phyloP scores from a whole-genome alignment of 1,284 basidiomycete species.

The Malassezia psittaci region DNA sequence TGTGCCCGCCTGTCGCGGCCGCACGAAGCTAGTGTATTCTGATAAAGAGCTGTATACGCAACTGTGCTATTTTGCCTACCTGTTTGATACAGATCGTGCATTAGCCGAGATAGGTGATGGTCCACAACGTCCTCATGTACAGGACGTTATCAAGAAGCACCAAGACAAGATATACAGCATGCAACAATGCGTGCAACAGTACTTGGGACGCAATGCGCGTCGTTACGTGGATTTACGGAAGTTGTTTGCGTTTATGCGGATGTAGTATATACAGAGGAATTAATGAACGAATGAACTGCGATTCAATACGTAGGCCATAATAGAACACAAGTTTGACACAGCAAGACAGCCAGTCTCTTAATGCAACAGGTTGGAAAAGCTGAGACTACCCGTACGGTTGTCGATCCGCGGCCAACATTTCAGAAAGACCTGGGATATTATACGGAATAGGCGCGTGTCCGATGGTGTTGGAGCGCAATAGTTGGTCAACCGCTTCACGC shows the following conservation, averaged over 20 bases:
- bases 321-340: no score
- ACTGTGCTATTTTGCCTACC: constrained; percentile 34
- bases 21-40: constrained; percentile 22
- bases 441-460: constrained; percentile 7
- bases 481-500: constrained; percentile 15
- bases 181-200: constrained; percentile 25
- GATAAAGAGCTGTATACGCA: constrained; percentile 45
- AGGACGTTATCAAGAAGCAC: constrained; percentile 22
- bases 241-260: constrained; percentile 39
- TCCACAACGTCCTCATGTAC: constrained; percentile 21
- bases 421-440: constrained; percentile 9
- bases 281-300: no score
- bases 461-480: constrained; percentile 11
- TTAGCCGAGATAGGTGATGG: constrained; percentile 9
- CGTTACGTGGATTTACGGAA: constrained; percentile 37
- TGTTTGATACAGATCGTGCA: constrained; percentile 25
- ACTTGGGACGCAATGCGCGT: constrained; percentile 35
- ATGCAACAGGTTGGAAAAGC: no score
- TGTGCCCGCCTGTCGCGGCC: constrained; percentile 30
- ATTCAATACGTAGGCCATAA: no score
- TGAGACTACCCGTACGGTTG: no score
- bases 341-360: no score
- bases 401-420: neutral
- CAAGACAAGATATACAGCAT: constrained; percentile 18
- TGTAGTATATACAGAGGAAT: constrained; percentile 12